Evolutionary conservation across 768 basidiomycete species (phyloP), one percentile per base, ranked within the genome.

Genomic region (Boletus subparvulus): DNA sequence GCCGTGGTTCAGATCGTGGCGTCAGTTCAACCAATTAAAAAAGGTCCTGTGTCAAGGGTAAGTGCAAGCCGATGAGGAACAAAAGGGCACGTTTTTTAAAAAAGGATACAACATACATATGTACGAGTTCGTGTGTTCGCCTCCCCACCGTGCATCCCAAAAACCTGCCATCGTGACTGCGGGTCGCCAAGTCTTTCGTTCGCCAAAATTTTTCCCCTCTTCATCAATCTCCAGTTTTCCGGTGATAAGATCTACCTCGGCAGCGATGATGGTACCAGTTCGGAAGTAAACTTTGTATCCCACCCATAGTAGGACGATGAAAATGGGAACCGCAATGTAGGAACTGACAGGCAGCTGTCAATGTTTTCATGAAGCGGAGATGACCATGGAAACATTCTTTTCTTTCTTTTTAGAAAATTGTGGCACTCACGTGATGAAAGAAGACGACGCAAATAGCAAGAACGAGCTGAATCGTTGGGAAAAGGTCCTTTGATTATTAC

Each of bases 161-260:
- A 58, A 53, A 36, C 44, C 24, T 60, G 42, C 36, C 42, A 36
- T 37, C 49, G 47, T 37, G 61, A 59, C 44, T 44, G 59, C 32
- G 77, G 76, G n/a, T 77, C 77, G 61, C 72, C 70, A 2, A 72
- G 60, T 10, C 70, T 73, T 58, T 86, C 75, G 50, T 77, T 72
- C 26, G 71, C 76, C 56, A 83, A 57, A 64, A 78, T 83, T 45
- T 66, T 72, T 58, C 78, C 73, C 85, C 62, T 85, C 84, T 46
- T 85, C 83, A 59, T 87, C 80, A 49, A 88, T 86, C 56, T 78
- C 78, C 33, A 77, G 72, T 59, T 84, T 75, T 17, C 84, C 85
- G 10, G 80, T 80, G 39, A 83, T 69, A 24, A 88, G 77, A 66
- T 90, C 86, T 44, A 85, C 82, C 52, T 83, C 75, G 35, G 75